Evolutionary conservation across 2,329 filamentous ascomycete species (phyloP).

Genomic region (Alternaria angustiovoidea): DNA sequence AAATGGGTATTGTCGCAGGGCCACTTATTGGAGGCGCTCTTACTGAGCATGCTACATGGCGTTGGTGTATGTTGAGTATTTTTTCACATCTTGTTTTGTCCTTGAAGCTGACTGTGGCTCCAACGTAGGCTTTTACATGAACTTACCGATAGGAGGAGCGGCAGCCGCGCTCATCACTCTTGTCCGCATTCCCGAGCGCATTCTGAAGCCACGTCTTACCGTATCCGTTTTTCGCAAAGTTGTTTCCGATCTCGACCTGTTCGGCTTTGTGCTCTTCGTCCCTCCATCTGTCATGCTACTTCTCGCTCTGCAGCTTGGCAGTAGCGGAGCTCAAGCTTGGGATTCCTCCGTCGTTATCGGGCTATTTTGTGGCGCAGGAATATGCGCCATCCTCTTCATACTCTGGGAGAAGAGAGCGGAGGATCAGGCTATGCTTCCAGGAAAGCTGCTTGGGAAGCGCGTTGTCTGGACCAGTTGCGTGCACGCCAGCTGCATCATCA

Average conservation of each 20-base stretch:
- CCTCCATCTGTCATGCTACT: conserved; percentile 48
- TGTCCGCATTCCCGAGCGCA: conserved; percentile 37
- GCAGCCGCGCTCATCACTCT: conserved; percentile 43
- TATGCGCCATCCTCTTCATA: conserved; percentile 42
- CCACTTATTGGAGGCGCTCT: conserved; percentile 55
- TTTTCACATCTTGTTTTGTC: background rate
- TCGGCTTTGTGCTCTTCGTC: conserved; percentile 48
- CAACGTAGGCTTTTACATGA: conserved; percentile 51
- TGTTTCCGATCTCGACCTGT: conserved; percentile 47
- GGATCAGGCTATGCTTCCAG: conserved; percentile 51
- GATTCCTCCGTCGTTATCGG: conserved; percentile 45
- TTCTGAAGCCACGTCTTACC: conserved; percentile 16
- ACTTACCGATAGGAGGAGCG: conserved; percentile 50
- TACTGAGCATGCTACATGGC: conserved; percentile 51
- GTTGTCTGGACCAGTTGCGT: conserved; percentile 43
- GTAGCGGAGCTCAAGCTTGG: conserved; percentile 48
- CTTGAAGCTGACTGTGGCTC: background rate
- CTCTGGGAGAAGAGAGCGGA: conserved; percentile 48
- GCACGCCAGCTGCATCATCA: conserved; percentile 16
- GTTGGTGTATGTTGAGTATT: conserved; percentile 45
- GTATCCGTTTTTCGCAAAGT: conserved; percentile 33
- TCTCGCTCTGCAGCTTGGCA: conserved; percentile 51
- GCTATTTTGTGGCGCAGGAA: conserved; percentile 44
- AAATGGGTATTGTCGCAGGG: conserved; percentile 50
- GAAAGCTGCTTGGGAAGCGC: conserved; percentile 41